A percentile compares a stretch with the other conserved stretches of the same genome.
Evolutionary conservation across 139 green algal species (phyloP).

Genomic region (Coelastrella sp.): DNA sequence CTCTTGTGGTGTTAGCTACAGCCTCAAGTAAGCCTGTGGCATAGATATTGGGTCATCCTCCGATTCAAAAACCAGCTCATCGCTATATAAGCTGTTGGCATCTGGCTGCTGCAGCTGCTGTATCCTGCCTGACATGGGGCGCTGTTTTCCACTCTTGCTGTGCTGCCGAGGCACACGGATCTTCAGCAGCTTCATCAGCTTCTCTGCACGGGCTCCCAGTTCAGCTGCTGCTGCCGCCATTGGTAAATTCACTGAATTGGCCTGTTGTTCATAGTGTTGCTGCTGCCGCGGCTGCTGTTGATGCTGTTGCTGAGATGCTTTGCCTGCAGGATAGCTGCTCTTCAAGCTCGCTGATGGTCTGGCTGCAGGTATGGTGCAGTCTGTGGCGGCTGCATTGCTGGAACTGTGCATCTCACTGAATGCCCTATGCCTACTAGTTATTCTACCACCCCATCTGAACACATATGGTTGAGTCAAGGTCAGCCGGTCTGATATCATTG

Average conservation of each 20-base stretch:
- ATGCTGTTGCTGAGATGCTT: background rate
- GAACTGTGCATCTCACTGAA: background rate
- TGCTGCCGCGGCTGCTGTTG: background rate
- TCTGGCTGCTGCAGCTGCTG: background rate
- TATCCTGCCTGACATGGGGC: background rate
- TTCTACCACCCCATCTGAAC: constrained; percentile 4
- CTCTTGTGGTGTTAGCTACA: background rate
- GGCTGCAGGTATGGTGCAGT: background rate
- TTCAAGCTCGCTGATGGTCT: background rate
- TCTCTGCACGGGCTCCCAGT: background rate
- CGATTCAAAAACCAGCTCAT: background rate
- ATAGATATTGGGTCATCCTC: background rate
- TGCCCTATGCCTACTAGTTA: background rate
- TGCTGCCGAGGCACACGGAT: background rate
- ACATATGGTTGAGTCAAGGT: constrained; percentile 7
- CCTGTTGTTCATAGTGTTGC: background rate
- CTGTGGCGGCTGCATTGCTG: background rate
- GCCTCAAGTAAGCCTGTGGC: background rate
- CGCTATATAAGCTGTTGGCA: background rate
- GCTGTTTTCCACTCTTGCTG: background rate
- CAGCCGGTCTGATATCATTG: background rate
- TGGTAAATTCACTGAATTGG: background rate
- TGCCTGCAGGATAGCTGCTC: background rate
- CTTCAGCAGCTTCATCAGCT: background rate
- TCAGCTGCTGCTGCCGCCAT: background rate